phyloP scores from a whole-genome alignment of 2,329 filamentous ascomycete genomes.

The Pseudogymnoascus sp. region DNA sequence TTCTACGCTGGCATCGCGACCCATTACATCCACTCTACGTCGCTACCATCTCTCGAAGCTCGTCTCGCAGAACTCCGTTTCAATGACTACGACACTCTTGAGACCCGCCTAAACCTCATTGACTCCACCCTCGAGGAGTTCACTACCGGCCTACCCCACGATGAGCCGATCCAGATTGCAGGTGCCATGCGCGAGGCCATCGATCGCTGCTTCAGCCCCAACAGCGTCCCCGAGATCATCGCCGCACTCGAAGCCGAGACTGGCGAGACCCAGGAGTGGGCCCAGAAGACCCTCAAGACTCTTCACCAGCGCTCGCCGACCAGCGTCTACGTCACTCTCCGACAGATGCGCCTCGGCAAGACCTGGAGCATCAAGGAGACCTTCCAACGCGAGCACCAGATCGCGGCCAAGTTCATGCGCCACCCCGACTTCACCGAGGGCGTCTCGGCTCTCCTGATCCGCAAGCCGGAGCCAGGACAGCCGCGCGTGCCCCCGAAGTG shows the following conservation, averaged over 20 bases:
- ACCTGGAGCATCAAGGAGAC: conserved; percentile 76
- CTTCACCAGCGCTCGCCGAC: conserved; percentile 76
- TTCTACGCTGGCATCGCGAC: conserved; percentile 91
- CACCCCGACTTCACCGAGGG: conserved; percentile 88
- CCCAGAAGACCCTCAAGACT: conserved; percentile 64
- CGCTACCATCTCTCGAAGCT: conserved; percentile 69
- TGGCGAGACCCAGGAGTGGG: conserved; percentile 59
- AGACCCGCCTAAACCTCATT: conserved; percentile 61
- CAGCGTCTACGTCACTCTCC: conserved; percentile 72
- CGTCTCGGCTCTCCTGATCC: conserved; percentile 71
- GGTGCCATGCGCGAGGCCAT: conserved; percentile 71
- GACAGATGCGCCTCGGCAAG: conserved; percentile 69
- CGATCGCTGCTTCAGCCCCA: conserved; percentile 69
- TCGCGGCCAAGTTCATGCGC: conserved; percentile 81
- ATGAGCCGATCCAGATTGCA: conserved; percentile 56
- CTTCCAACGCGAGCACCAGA: conserved; percentile 77
- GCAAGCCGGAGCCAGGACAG: conserved; percentile 47
- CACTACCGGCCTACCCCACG: conserved; percentile 71
- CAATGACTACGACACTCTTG: conserved; percentile 60
- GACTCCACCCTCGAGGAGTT: conserved; percentile 89
- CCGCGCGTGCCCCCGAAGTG: conserved; percentile 53
- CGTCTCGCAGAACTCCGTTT: conserved; percentile 87
- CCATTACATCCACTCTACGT: conserved; percentile 90
- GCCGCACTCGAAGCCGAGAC: conserved; percentile 34
- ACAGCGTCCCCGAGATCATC: conserved; percentile 62